A percentile compares a stretch with the other conserved stretches of the same genome.
These are phyloP conservation scores for Lactifluus hygrophoroides DNA, from an alignment of 768 basidiomycete species.

Conservation along the genomic window DNA sequence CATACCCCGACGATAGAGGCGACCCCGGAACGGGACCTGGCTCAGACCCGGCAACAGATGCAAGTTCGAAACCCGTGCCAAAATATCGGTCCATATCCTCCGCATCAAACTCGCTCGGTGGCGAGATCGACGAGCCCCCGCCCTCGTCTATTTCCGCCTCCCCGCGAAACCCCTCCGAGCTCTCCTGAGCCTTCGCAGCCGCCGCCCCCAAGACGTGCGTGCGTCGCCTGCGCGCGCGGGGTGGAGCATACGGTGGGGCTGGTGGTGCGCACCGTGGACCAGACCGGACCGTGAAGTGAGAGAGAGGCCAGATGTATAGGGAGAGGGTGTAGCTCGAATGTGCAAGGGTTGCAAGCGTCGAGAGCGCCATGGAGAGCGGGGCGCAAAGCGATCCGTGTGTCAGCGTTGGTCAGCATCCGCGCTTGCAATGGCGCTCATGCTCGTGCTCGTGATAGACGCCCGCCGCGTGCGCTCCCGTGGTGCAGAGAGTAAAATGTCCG, in stretches of 20 bases:
- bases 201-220: conserved; percentile 33
- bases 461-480: conserved; percentile 38
- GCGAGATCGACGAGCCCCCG: conserved; percentile 7
- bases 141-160: conserved; percentile 3
- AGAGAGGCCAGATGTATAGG: conserved; percentile 90
- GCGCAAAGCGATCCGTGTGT: conserved; percentile 44
- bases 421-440: not conserved
- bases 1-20: not conserved
- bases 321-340: conserved; percentile 89
- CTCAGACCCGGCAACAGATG: not conserved
- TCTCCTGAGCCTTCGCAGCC: no score
- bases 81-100: conserved; percentile 73
- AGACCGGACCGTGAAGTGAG: no score
- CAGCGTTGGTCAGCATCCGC: conserved; percentile 30
- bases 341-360: conserved; percentile 75
- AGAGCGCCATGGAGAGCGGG: conserved; percentile 62
- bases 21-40: not conserved
- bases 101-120: no score
- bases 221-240: conserved; percentile 71
- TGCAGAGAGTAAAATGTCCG: conserved; percentile 24
- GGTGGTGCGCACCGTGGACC: no score
- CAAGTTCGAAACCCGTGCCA: conserved; percentile 30
- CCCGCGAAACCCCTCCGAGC: no score
- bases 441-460: no score
- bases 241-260: conserved; percentile 41